phyloP scores from a whole-genome alignment of 108 stramenopile genomes.

The Asterionellopsis glacialis region DNA sequence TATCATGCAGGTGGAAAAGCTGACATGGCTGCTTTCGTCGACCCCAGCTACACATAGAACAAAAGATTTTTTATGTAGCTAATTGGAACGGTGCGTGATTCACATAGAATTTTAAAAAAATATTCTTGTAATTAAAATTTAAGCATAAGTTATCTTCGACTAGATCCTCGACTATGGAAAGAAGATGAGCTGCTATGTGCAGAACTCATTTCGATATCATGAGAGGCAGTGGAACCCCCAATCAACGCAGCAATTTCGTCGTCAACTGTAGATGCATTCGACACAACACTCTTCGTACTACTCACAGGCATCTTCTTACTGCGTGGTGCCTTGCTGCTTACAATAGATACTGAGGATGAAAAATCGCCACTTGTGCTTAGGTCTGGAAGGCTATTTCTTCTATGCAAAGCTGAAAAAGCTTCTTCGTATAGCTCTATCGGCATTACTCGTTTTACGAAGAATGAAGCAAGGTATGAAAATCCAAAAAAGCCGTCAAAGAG shows the following conservation, averaged over 20 bases:
- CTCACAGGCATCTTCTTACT: neutral
- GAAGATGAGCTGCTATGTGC: no score
- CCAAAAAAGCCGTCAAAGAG: constrained; percentile 81
- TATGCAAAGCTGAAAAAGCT: constrained; percentile 56
- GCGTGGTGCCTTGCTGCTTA: neutral
- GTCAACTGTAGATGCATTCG: constrained; percentile 2
- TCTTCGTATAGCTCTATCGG: constrained; percentile 53
- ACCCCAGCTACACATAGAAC: constrained; percentile 10
- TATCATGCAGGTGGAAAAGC: constrained; percentile 53
- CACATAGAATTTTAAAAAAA: no score
- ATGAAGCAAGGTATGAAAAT: constrained; percentile 70
- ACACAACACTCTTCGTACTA: neutral
- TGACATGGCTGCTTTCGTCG: constrained; percentile 66
- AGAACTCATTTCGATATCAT: no score
- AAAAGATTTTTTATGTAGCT: no score
- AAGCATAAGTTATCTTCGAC: no score
- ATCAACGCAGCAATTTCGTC: constrained; percentile 9
- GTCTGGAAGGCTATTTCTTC: neutral
- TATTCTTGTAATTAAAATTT: no score
- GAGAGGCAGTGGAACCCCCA: neutral
- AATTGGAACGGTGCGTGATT: no score
- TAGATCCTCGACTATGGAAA: no score
- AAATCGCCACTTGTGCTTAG: neutral
- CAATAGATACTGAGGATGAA: neutral
- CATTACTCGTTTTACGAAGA: constrained; percentile 58